Evolutionary conservation across 805 yeast genomes (phyloP).

Genomic region (Kodamaea lidongshanica): DNA sequence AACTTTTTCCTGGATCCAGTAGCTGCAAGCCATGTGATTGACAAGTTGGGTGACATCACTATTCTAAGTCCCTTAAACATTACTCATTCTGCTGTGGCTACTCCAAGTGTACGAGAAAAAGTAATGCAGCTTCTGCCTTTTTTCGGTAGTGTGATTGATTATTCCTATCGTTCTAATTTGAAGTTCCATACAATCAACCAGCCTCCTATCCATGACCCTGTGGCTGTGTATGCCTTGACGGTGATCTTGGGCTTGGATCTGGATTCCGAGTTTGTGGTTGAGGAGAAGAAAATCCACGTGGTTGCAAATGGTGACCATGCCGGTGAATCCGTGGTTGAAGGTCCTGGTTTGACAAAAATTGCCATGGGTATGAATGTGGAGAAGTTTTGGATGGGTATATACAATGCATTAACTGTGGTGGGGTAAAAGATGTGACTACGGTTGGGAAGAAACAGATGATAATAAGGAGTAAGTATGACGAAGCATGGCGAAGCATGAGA

Average conservation of each 20-base stretch:
- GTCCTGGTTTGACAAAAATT: conserved; percentile 6
- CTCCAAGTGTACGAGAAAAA: conserved; percentile 15
- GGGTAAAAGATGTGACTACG: conserved; percentile 4
- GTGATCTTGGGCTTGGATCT: conserved; percentile 30
- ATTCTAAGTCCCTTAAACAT: conserved; percentile 61
- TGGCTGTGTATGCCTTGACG: conserved; percentile 58
- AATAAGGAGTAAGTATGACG: no score
- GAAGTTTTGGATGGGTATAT: conserved; percentile 10
- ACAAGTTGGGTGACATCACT: conserved; percentile 42
- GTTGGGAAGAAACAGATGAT: conserved; percentile 1
- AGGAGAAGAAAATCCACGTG: conserved; percentile 22
- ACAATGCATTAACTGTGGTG: no score
- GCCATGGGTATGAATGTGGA: conserved; percentile 7
- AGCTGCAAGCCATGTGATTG: conserved; percentile 61
- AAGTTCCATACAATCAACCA: conserved; percentile 30
- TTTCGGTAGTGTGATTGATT: conserved; percentile 5
- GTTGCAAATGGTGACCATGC: conserved; percentile 21
- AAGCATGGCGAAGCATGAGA: no score
- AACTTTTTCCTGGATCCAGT: conserved; percentile 70
- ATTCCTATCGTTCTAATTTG: conserved; percentile 5
- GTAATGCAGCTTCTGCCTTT: conserved; percentile 15
- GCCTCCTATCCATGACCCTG: conserved; percentile 78
- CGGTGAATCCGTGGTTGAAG: conserved; percentile 22
- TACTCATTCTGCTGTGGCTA: conserved; percentile 60
- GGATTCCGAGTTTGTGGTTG: conserved; percentile 19